Evolutionary conservation across 2,329 filamentous ascomycete species (phyloP), one percentile per base, ranked within the genome.

Genomic region (Fusarium sp.): DNA sequence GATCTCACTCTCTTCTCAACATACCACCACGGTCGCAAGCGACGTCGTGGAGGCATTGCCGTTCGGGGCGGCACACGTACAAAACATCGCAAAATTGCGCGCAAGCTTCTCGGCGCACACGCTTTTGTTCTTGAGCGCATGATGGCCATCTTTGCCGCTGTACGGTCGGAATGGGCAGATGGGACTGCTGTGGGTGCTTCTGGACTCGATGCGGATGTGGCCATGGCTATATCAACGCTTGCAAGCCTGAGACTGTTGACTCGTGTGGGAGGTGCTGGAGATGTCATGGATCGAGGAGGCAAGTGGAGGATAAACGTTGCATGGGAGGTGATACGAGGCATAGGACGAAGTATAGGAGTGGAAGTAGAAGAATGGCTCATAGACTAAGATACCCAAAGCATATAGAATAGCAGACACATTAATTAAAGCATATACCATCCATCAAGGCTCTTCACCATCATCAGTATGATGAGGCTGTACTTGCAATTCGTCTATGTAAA

Each of bases 281-380:
- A 94, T 77, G 79, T 85, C 24, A 81, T 93, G 72, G 92, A 95
- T 74, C 82, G 88, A 1, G 87, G 87, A 1, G 88, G 87, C 7
- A 89, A 91, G 77, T 96, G 91, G 91, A 87, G 90, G 73, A 89
- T 94, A 11, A 92, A 91, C 69, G 88, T 92, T 57, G 88, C 89
- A 2, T 94, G 91, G 91, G 93, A 96, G 73, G 88, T 91, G 65
- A 87, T 92, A 8, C 82, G 89, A 62, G 85, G 84, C 5, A 79
- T 96, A 65, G 92, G 91, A 26, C 82, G 92, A 73, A 90, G 87
- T 73, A 86, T 96, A 50, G 90, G 90, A 4, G 84, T 96, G n/a
- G 91, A 94, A 76, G 84, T 94, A 14, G 89, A 92, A 65, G 92
- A 95, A 75, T 94, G 90, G 84, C 78, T 93, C 55, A 84, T 89